These are phyloP conservation scores for Wickerhamiella brachini DNA, from an alignment of 805 yeast species.

Conservation along the genomic window DNA sequence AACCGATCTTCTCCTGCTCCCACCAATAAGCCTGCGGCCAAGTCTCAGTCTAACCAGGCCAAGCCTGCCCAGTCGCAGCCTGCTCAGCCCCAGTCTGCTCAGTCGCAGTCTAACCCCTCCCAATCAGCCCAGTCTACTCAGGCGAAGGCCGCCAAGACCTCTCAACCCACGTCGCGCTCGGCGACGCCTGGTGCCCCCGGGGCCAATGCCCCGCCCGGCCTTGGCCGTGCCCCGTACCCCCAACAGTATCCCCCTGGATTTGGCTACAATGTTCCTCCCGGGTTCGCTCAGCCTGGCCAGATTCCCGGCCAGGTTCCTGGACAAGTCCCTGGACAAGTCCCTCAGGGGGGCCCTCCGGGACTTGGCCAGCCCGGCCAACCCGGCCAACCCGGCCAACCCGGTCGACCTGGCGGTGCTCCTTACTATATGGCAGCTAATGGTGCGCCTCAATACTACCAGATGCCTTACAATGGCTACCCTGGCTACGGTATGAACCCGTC, in stretches of 20 bases:
- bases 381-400: background rate
- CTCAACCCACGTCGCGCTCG: background rate
- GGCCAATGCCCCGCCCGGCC: background rate
- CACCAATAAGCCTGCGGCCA: background rate
- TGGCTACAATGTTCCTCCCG: constrained; percentile 4
- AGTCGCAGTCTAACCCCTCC: too few species aligned
- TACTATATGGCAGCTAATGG: constrained; percentile 1
- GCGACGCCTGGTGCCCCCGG: background rate
- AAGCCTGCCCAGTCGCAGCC: background rate
- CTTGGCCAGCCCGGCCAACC: background rate
- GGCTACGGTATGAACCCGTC: constrained; percentile 5
- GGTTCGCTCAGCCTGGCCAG: background rate
- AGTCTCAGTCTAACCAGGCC: background rate
- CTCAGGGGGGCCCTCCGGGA: background rate
- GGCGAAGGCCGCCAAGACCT: too few species aligned
- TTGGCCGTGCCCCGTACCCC: background rate
- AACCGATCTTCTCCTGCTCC: too few species aligned
- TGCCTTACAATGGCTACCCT: constrained; percentile 7
- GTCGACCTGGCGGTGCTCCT: background rate
- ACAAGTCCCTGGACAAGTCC: background rate
- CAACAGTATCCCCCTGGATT: constrained; percentile 3
- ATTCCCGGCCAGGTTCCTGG: background rate
- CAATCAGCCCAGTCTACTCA: too few species aligned
- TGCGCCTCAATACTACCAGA: constrained; percentile 9
- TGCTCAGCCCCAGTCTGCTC: too few species aligned